Evolutionary conservation across 495 filamentous ascomycete species (phyloP), one percentile per base, ranked within the genome.

Genomic region (Aspergillus incahuasiensis): DNA sequence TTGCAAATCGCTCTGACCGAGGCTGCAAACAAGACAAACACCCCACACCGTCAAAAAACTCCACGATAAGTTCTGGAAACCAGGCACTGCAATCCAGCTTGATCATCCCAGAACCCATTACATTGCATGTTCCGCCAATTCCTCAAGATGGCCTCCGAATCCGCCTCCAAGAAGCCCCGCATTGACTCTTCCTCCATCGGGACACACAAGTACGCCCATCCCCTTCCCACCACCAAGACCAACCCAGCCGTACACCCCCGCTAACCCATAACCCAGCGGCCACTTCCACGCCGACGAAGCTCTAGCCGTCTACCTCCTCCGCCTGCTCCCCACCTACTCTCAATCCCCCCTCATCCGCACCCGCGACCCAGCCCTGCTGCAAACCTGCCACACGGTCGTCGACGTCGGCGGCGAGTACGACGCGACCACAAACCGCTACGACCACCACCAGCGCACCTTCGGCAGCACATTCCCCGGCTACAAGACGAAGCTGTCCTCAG

Each of bases 231-330:
- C 19, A 20, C 11, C 24, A 8, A 18, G 19, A 12, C 24, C 16
- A 9, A 0, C 19, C 34, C 34, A 38, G 28, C 13, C 6, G 3
- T 7, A 38, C 15, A 38, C n/a, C 13, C 16, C 19, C 21, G 34
- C 54, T 49, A 50, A 48, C 15, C 0, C 2, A 40, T 6, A 46
- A 22, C 28, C 45, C 55, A 86, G 83, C 74, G 94, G 94, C 52
- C 90, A 96, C 73, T 98, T 98, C 81, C 94, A 98, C 76, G 95
- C 94, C 71, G 94, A 98, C 69, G 94, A 98, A 76, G 94, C 94
- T 56, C 85, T 98, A n/a, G 94, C 94, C 50, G 91, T 97, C 55
- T 89, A 94, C 77, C 89, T 98, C 76, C 88, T 98, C 61, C 91
- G 90, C 47, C 83, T 89, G 20, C 82, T 97, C 39, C 95, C 94